These are phyloP conservation scores for Fusarium liriodendri DNA, from an alignment of 2,329 filamentous ascomycete genomes.

Conservation along the genomic window DNA sequence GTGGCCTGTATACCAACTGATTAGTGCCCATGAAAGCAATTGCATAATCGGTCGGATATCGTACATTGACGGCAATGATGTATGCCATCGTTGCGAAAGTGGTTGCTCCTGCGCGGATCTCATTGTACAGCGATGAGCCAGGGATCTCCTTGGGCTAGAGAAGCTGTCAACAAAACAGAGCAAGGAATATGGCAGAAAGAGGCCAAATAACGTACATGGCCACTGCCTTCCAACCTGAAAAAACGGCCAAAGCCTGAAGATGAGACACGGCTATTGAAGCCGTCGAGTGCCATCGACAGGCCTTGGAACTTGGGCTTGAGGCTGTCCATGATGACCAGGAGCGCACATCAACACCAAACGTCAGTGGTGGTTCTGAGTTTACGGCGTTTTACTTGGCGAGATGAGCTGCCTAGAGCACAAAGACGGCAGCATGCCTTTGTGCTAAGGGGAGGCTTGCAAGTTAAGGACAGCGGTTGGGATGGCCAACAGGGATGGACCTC, in stretches of 20 bases:
- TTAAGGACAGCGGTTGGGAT: neutral
- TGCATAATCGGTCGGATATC: neutral
- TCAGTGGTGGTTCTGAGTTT: neutral
- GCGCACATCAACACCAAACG: neutral
- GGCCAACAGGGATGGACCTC: neutral
- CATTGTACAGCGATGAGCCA: conserved; percentile 69
- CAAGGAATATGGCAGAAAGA: neutral
- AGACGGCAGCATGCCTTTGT: neutral
- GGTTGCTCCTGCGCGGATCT: conserved; percentile 71
- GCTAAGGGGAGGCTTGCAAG: neutral
- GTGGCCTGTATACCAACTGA: conserved; percentile 3
- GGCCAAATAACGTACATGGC: conserved; percentile 18
- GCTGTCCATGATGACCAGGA: conserved; percentile 13
- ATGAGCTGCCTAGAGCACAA: neutral
- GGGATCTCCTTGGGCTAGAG: conserved; percentile 59
- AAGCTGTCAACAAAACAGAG: neutral
- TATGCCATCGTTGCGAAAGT: conserved; percentile 53
- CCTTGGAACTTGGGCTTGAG: neutral
- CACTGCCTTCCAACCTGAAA: conserved; percentile 33
- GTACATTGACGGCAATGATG: conserved; percentile 43
- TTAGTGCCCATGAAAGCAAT: neutral
- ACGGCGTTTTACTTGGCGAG: neutral
- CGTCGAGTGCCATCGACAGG: neutral
- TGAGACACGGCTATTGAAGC: conserved; percentile 15
- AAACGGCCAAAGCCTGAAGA: conserved; percentile 20